Evolutionary conservation across 352 stramenopile genomes (phyloP).

Genomic region (Phytopythium helicoides): DNA sequence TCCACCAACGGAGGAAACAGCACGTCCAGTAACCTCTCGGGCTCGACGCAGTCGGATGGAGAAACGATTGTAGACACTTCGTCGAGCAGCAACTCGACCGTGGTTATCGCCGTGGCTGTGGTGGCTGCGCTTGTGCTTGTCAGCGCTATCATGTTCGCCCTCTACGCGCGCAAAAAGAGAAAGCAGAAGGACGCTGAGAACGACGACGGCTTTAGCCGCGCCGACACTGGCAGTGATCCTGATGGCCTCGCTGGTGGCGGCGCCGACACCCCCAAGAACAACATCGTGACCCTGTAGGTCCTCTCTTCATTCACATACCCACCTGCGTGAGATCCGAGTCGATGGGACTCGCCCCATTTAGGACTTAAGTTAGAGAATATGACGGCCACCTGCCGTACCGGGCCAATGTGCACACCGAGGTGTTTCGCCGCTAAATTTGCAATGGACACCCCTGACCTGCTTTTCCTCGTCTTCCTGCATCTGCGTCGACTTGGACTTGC

Average conservation of each 20-base stretch:
- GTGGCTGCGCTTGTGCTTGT: slow-evolving; percentile 63
- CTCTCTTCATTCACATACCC: slow-evolving; percentile 5
- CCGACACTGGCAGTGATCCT: slow-evolving; percentile 25
- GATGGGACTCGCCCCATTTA: no score
- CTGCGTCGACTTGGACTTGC: slow-evolving; percentile 36
- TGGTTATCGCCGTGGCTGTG: slow-evolving; percentile 69
- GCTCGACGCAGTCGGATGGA: slow-evolving; percentile 11
- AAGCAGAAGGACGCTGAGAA: slow-evolving; percentile 56
- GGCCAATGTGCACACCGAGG: background rate
- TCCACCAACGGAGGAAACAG: slow-evolving; percentile 8
- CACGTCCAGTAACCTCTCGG: slow-evolving; percentile 9
- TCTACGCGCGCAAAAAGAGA: slow-evolving; percentile 71
- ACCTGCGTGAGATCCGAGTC: no score
- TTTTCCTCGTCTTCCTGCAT: slow-evolving; percentile 56
- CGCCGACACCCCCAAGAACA: slow-evolving; percentile 65
- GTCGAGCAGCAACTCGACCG: slow-evolving; percentile 42
- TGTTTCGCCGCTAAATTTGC: background rate
- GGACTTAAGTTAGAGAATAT: slow-evolving; percentile 11
- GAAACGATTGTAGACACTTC: slow-evolving; percentile 18
- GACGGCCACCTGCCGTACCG: background rate
- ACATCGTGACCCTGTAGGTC: slow-evolving; percentile 78
- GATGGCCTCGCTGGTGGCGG: slow-evolving; percentile 20
- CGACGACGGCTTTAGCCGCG: slow-evolving; percentile 40
- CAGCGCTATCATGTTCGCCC: slow-evolving; percentile 62
- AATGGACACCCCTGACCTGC: slow-evolving; percentile 22